Conservation (phyloP, 768 basidiomycete genomes). For the Crassisporium funariophilum region DNA sequence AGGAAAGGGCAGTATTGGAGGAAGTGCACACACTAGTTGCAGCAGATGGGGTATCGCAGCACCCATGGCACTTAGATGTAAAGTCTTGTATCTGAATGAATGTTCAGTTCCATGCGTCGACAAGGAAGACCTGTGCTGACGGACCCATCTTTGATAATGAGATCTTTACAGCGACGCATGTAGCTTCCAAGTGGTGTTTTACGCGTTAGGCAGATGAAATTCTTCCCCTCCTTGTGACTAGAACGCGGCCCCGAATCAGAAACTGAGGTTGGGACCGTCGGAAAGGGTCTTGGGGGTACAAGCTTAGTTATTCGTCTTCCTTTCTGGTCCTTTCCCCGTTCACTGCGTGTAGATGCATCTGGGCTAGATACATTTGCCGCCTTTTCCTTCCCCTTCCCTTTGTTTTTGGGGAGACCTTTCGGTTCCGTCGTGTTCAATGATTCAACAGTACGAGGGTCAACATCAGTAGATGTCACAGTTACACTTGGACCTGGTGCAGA, state of each 20-base stretch:
- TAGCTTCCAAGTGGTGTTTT: constrained; percentile 74
- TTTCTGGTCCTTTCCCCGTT: constrained; percentile 1
- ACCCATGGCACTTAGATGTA: constrained; percentile 82
- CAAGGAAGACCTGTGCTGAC: constrained; percentile 16
- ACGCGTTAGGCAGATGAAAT: constrained; percentile 77
- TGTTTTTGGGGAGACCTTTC: not conserved
- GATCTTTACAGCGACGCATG: constrained; percentile 74
- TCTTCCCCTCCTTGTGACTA: constrained; percentile 78
- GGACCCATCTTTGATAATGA: constrained; percentile 73
- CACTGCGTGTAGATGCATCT: not conserved
- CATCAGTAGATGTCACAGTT: no score
- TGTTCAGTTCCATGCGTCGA: constrained; percentile 1
- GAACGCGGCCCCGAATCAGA: constrained; percentile 83
- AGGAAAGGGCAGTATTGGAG: constrained; percentile 69
- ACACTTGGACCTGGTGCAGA: constrained; percentile 9
- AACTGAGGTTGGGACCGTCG: constrained; percentile 72
- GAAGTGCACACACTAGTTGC: constrained; percentile 69
- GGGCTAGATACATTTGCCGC: not conserved
- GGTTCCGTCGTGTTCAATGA: constrained; percentile 2
- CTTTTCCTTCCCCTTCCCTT: constrained; percentile 6
- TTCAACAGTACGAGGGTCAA: no score
- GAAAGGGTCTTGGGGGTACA: constrained; percentile 72
- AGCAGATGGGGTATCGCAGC: constrained; percentile 86
- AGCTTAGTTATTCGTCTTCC: constrained; percentile 57
- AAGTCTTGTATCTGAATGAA: constrained; percentile 61